A percentile compares a stretch with the other conserved stretches of the same genome.
Conservation (phyloP, 768 basidiomycete genomes). For the Collybiopsis confluens region DNA sequence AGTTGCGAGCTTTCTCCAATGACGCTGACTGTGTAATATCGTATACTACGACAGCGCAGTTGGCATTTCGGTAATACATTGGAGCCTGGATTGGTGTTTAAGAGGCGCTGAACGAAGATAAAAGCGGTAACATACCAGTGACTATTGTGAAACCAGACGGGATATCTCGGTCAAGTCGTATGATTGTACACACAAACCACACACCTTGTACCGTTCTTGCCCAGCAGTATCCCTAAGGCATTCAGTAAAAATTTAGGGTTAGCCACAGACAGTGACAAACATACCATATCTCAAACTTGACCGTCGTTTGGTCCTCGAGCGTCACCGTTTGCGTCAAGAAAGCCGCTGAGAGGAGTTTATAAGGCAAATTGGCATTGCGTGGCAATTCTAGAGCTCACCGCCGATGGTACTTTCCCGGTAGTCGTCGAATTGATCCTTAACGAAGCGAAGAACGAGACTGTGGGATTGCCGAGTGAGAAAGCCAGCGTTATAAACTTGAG, state of each 20-base stretch:
- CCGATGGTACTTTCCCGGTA: constrained; percentile 94
- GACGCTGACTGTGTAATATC: constrained; percentile 93
- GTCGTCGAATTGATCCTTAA: constrained; percentile 94
- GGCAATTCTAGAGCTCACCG: constrained; percentile 36
- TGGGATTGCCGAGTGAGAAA: constrained; percentile 13
- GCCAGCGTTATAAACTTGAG: neutral
- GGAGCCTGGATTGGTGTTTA: constrained; percentile 53
- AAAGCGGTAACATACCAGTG: constrained; percentile 36
- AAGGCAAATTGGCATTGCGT: constrained; percentile 12
- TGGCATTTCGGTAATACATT: constrained; percentile 96
- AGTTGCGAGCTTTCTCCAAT: constrained; percentile 90
- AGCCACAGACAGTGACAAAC: constrained; percentile 17
- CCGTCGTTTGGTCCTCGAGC: constrained; percentile 81
- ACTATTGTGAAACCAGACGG: constrained; percentile 34
- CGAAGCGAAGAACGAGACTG: constrained; percentile 92
- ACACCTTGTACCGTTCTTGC: constrained; percentile 89
- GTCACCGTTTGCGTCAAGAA: constrained; percentile 98
- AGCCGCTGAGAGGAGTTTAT: constrained; percentile 55
- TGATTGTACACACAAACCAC: constrained; percentile 16
- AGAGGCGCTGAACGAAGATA: neutral
- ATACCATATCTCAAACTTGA: constrained; percentile 98
- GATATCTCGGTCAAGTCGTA: constrained; percentile 17
- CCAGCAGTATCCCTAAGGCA: constrained; percentile 85
- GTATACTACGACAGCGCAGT: constrained; percentile 92
- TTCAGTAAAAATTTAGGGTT: constrained; percentile 6